Evolutionary conservation across 306 rosid genomes (phyloP).

Genomic region (Inga oerstediana): DNA sequence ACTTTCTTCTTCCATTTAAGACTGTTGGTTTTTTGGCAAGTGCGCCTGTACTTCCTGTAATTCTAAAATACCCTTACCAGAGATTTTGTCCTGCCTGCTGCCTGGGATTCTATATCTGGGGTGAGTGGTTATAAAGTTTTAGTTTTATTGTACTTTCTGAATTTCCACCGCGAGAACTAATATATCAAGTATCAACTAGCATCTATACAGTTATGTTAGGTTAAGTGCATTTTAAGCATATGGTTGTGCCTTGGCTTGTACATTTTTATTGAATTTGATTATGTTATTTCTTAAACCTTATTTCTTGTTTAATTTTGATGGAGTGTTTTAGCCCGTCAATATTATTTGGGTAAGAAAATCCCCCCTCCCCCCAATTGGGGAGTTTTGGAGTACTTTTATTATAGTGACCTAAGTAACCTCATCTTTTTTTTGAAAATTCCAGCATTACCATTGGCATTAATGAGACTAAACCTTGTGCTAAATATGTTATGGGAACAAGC

Average conservation of each 20-base stretch:
- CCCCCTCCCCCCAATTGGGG: neutral
- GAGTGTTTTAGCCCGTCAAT: neutral
- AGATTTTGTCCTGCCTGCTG: conserved; percentile 76
- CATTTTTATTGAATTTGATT: neutral
- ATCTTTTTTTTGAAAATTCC: neutral
- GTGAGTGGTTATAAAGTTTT: conserved; percentile 49
- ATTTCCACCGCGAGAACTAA: conserved; percentile 9
- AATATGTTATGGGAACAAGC: neutral
- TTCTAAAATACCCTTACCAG: conserved; percentile 75
- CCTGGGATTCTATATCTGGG: conserved; percentile 96
- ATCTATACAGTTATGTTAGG: neutral
- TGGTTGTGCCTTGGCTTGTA: conserved; percentile 19
- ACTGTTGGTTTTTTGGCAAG: conserved; percentile 83
- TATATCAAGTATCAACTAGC: neutral
- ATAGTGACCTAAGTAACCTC: neutral
- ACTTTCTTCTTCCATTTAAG: conserved; percentile 89
- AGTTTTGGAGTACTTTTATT: neutral
- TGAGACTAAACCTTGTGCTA: neutral
- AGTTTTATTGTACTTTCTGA: conserved; percentile 10
- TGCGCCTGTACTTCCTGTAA: conserved; percentile 80
- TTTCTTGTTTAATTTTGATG: neutral
- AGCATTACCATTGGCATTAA: neutral
- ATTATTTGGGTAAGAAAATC: neutral
- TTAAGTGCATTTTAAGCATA: neutral
- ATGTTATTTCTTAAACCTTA: conserved; percentile 9